phyloP scores from a whole-genome alignment of 805 yeast genomes.

The Yarrowia alimentaria region DNA sequence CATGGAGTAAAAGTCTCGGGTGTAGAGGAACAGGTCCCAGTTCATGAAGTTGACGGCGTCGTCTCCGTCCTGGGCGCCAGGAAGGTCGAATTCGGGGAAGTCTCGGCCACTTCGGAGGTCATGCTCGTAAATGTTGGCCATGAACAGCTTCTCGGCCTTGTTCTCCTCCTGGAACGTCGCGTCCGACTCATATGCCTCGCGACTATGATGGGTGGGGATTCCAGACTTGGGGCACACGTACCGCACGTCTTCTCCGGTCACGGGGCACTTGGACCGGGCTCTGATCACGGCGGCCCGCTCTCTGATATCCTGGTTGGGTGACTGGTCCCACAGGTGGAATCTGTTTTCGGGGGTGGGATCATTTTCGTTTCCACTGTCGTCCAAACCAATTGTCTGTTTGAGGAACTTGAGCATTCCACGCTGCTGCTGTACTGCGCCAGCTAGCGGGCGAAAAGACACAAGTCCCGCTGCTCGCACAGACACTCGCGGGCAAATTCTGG shows the following conservation, averaged over 20 bases:
- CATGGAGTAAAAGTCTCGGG: conserved; percentile 92
- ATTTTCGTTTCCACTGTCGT: conserved; percentile 56
- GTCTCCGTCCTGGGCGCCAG: conserved; percentile 73
- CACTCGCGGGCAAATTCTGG: conserved; percentile 26
- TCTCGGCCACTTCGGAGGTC: conserved; percentile 91
- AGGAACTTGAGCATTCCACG: conserved; percentile 31
- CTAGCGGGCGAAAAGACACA: conserved; percentile 7
- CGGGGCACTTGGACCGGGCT: conserved; percentile 87
- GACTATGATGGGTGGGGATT: conserved; percentile 91
- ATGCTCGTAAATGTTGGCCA: conserved; percentile 90
- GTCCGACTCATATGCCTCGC: conserved; percentile 86
- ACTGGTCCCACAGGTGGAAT: conserved; percentile 87
- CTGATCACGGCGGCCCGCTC: conserved; percentile 89
- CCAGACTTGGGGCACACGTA: conserved; percentile 93
- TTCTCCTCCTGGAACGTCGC: conserved; percentile 63
- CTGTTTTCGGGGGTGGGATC: conserved; percentile 70
- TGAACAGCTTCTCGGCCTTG: conserved; percentile 70
- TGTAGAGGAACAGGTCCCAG: conserved; percentile 94
- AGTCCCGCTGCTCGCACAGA: conserved; percentile 25
- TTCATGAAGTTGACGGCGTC: conserved; percentile 67
- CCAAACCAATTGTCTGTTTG: conserved; percentile 50
- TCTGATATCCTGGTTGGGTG: conserved; percentile 83
- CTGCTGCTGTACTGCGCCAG: conserved; percentile 25
- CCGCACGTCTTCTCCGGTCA: conserved; percentile 73
- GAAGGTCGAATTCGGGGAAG: conserved; percentile 95